These are phyloP conservation scores for Emergomyces pasteurianus DNA, from an alignment of 2,329 filamentous ascomycete genomes.

Conservation along the genomic window DNA sequence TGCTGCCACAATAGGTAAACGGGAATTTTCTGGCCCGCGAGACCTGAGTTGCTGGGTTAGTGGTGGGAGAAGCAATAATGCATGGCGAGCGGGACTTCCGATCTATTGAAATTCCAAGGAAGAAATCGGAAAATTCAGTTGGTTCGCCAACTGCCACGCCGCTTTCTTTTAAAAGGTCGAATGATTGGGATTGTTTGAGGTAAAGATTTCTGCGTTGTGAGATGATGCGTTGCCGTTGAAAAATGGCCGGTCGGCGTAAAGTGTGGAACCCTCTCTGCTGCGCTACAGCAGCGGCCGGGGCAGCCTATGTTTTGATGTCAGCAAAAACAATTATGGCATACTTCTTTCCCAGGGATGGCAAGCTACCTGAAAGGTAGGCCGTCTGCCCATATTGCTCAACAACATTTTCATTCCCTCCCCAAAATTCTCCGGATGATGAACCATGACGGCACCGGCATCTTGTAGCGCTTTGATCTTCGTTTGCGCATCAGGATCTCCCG, in stretches of 20 bases:
- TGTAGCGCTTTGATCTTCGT: slow-evolving; percentile 58
- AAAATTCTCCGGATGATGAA: slow-evolving; percentile 66
- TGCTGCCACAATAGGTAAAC: slow-evolving; percentile 47
- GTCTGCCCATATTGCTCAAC: slow-evolving; percentile 33
- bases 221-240: neutral
- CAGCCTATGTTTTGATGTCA: slow-evolving; percentile 8
- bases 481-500: slow-evolving; percentile 52
- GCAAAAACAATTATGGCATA: slow-evolving; percentile 8
- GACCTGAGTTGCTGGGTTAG: slow-evolving; percentile 31
- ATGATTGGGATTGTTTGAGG: slow-evolving; percentile 42
- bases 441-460: slow-evolving; percentile 54
- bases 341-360: neutral
- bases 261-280: slow-evolving; percentile 45
- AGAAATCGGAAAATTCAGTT: slow-evolving; percentile 31
- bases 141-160: slow-evolving; percentile 34
- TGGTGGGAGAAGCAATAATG: slow-evolving; percentile 47
- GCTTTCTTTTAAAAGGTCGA: slow-evolving; percentile 44
- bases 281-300: slow-evolving; percentile 12
- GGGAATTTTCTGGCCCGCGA: slow-evolving; percentile 44
- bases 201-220: slow-evolving; percentile 42
- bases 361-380: slow-evolving; percentile 15
- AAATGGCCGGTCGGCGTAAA: slow-evolving; percentile 14
- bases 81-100: slow-evolving; percentile 51
- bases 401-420: slow-evolving; percentile 55
- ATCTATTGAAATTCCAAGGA: slow-evolving; percentile 54